phyloP scores from a whole-genome alignment of 345 rosid genomes.

The Sisymbrium altissimum region DNA sequence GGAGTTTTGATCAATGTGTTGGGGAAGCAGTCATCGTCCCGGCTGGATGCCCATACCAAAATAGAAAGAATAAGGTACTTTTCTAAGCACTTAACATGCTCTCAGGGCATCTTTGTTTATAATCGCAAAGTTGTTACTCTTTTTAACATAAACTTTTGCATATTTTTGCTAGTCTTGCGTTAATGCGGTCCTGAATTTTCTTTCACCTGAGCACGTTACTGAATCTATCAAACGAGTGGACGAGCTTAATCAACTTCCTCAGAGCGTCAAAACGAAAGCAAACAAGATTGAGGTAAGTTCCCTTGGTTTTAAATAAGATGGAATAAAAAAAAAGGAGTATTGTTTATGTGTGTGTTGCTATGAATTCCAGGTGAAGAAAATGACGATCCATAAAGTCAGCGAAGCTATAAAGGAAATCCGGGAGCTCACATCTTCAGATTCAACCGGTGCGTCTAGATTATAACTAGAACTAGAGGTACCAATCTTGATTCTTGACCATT shows the following conservation, averaged over 20 bases:
- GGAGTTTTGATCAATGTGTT: slow-evolving; percentile 88
- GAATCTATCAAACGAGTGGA: slow-evolving; percentile 59
- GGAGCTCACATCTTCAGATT: slow-evolving; percentile 52
- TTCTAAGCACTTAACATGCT: background rate
- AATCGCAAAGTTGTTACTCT: background rate
- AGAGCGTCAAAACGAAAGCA: slow-evolving; percentile 56
- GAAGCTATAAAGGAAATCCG: slow-evolving; percentile 71
- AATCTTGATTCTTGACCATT: slow-evolving; percentile 30
- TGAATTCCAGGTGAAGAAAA: slow-evolving; percentile 68
- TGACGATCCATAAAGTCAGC: slow-evolving; percentile 64
- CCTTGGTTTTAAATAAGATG: slow-evolving; percentile 30
- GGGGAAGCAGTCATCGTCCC: slow-evolving; percentile 96
- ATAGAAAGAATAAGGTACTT: slow-evolving; percentile 72
- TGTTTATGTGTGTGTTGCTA: slow-evolving; percentile 8
- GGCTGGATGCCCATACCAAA: slow-evolving; percentile 93
- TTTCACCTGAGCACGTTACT: slow-evolving; percentile 76
- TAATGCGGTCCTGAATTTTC: slow-evolving; percentile 75
- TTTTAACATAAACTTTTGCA: background rate
- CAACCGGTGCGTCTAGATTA: slow-evolving; percentile 26
- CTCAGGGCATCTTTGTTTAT: background rate
- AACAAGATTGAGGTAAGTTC: slow-evolving; percentile 67
- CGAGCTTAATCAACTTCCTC: slow-evolving; percentile 76
- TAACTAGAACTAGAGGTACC: slow-evolving; percentile 25
- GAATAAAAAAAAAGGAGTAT: slow-evolving; percentile 38
- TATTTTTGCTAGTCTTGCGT: slow-evolving; percentile 71